Percentiles rank a stretch among this genome's conserved stretches.
Evolutionary conservation across 768 basidiomycete species (phyloP).

Genomic region (Chalciporus sphaerocephalus): DNA sequence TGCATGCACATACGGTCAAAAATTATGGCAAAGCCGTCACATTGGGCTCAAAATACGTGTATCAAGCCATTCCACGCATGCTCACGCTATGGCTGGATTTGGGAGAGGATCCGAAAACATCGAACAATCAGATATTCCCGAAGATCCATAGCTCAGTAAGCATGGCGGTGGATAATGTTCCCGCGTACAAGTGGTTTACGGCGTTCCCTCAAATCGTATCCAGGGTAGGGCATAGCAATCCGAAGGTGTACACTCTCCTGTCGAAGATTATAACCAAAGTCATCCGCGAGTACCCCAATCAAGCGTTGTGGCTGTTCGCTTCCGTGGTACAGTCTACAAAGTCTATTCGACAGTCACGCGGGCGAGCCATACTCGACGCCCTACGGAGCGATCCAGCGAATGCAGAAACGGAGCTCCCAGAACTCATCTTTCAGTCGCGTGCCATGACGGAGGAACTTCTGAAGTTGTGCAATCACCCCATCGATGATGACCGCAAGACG

Average conservation of each 20-base stretch:
- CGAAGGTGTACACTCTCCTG: slow-evolving; percentile 56
- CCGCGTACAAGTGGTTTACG: slow-evolving; percentile 93
- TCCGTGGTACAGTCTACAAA: slow-evolving; percentile 86
- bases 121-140: slow-evolving; percentile 38
- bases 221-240: slow-evolving; percentile 74
- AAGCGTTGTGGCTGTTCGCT: slow-evolving; percentile 89
- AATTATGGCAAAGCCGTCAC: slow-evolving; percentile 67
- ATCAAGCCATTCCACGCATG: slow-evolving; percentile 90
- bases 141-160: slow-evolving; percentile 57
- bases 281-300: slow-evolving; percentile 80
- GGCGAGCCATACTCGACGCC: slow-evolving; percentile 51
- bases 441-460: slow-evolving; percentile 70
- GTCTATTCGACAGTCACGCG: slow-evolving; percentile 52
- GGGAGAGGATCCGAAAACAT: slow-evolving; percentile 49
- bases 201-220: slow-evolving; percentile 98
- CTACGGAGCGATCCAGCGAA: slow-evolving; percentile 51
- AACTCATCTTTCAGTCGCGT: slow-evolving; percentile 50
- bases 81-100: slow-evolving; percentile 93
- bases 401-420: slow-evolving; percentile 38
- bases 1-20: slow-evolving; percentile 63
- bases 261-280: slow-evolving; percentile 65
- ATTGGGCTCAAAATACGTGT: slow-evolving; percentile 90
- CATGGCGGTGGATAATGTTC: slow-evolving; percentile 53
- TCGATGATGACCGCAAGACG: slow-evolving; percentile 37
- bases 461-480: slow-evolving; percentile 53